Conservation (phyloP, 345 rosid genomes). For the Heritiera fomes region DNA sequence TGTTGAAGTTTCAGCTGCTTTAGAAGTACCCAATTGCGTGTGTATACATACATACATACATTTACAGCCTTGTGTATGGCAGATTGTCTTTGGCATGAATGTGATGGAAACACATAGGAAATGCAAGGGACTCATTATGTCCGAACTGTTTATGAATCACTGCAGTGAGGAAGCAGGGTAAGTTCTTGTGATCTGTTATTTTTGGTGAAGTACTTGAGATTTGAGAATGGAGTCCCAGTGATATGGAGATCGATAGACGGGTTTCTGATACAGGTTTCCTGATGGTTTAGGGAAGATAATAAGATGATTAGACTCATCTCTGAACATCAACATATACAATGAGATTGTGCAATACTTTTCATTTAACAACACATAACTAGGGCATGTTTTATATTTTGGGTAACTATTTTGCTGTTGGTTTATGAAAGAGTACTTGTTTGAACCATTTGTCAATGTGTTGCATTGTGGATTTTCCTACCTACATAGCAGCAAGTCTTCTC, state of each 20-base stretch:
- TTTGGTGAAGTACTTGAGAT: no score
- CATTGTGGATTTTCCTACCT: no score
- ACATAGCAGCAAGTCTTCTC: no score
- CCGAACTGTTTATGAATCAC: neutral
- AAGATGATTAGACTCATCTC: neutral
- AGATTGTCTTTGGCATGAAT: neutral
- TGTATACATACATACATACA: no score
- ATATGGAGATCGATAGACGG: no score
- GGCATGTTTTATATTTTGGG: neutral
- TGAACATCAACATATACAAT: neutral
- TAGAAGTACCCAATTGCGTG: conserved; percentile 47
- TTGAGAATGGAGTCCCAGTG: no score
- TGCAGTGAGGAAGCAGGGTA: no score
- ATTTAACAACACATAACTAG: neutral
- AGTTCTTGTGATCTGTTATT: no score
- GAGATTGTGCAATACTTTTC: neutral
- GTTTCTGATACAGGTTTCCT: no score
- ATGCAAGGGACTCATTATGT: neutral
- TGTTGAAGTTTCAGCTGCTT: conserved; percentile 76
- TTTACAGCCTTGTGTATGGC: no score
- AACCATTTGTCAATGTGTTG: no score
- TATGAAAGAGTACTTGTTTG: neutral
- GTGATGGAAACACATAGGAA: neutral
- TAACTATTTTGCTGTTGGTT: neutral
- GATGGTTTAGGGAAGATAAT: neutral